Conservation (phyloP, 2,329 filamentous ascomycete genomes). For the Calonectria leucothoes region DNA sequence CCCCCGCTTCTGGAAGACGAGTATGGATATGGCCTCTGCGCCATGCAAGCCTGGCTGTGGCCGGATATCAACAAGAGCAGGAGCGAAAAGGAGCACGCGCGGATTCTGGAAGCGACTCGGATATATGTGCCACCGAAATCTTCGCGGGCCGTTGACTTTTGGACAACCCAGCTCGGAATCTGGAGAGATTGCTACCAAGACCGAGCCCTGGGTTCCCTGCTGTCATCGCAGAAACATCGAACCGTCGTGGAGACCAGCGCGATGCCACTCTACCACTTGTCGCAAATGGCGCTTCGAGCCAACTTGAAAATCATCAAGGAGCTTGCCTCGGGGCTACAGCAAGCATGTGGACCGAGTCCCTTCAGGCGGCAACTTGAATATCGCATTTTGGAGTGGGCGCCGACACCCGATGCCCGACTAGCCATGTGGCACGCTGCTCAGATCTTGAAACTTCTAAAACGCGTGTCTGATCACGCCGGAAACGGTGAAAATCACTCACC, state of each 20-base stretch:
- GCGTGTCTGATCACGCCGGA: fast-evolving
- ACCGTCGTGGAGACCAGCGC: background rate
- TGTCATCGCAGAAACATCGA: background rate
- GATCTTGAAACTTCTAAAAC: background rate
- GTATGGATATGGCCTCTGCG: background rate
- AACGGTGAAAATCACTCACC: too few relatives aligned
- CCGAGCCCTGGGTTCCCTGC: background rate
- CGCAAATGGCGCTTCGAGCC: background rate
- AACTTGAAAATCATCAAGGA: background rate
- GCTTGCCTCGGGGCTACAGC: background rate
- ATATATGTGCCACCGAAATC: background rate
- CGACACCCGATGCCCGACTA: background rate
- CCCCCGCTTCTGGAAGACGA: background rate
- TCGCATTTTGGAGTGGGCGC: background rate
- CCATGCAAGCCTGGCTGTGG: background rate
- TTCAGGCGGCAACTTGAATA: background rate
- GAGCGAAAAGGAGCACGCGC: background rate
- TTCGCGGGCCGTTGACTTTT: background rate
- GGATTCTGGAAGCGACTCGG: background rate
- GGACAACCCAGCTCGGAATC: background rate
- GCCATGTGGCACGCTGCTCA: background rate
- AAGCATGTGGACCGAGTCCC: background rate
- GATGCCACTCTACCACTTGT: background rate
- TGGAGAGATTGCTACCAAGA: background rate
- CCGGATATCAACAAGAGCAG: background rate